Percentiles rank a stretch among this genome's conserved stretches.
Evolutionary conservation across 2,329 filamentous ascomycete species (phyloP).

Genomic region (Penicillium sp.): DNA sequence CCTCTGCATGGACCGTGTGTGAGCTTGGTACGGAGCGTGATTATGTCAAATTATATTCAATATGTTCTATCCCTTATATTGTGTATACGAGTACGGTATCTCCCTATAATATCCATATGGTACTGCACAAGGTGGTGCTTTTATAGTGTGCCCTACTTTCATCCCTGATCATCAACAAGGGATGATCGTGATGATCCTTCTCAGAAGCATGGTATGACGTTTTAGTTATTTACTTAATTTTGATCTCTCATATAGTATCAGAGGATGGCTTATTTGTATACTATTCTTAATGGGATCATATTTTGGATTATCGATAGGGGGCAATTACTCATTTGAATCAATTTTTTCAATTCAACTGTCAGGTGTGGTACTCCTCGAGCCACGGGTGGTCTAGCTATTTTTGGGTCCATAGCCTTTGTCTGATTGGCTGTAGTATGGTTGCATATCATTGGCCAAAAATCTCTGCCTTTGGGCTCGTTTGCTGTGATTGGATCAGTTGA

Average conservation of each 20-base stretch:
- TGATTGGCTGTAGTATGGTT: neutral
- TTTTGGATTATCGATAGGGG: too few species aligned
- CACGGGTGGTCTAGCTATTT: conserved; percentile 1
- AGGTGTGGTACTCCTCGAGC: neutral
- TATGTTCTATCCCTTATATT: neutral
- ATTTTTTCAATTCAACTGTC: neutral
- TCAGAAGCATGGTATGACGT: conserved; percentile 6
- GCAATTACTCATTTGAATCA: neutral
- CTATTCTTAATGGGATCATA: neutral
- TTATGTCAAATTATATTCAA: neutral
- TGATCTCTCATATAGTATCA: neutral
- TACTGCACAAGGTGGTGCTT: neutral
- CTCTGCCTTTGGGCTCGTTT: conserved; percentile 3
- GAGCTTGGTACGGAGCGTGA: neutral
- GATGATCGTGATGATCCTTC: conserved; percentile 8
- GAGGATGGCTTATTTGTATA: neutral
- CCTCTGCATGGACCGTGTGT: neutral
- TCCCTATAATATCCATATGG: neutral
- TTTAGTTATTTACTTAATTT: neutral
- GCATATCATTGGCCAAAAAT: conserved; percentile 8
- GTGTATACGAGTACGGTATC: neutral
- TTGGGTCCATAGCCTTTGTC: neutral
- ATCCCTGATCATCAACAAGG: conserved; percentile 8
- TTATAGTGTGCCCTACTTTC: neutral
- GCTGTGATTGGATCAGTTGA: conserved; percentile 1